A percentile compares a stretch with the other conserved stretches of the same genome.
These are phyloP conservation scores for Acacia melanoxylon DNA, from an alignment of 306 rosid species.

Conservation along the genomic window DNA sequence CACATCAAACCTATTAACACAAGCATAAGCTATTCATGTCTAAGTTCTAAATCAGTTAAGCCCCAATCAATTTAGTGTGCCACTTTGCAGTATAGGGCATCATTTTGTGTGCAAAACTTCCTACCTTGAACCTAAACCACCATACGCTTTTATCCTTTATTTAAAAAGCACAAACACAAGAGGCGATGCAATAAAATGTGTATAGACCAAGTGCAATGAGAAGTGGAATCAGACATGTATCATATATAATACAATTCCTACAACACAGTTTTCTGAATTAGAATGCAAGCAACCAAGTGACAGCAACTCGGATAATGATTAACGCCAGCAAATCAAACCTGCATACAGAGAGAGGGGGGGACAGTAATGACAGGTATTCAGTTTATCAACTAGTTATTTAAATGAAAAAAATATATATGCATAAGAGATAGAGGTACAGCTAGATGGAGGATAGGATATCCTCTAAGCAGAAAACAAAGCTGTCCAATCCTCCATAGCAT, in stretches of 20 bases:
- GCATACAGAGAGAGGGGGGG: neutral
- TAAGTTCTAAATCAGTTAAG: no score
- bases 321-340: no score
- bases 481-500: neutral
- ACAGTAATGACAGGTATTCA: neutral
- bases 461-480: neutral
- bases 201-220: neutral
- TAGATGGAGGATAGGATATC: neutral
- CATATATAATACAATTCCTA: neutral
- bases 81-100: constrained; percentile 8
- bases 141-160: neutral
- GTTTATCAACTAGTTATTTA: neutral
- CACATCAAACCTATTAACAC: no score
- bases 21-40: no score
- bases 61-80: constrained; percentile 13
- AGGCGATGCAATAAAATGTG: neutral
- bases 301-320: neutral
- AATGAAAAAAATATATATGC: neutral
- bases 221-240: neutral
- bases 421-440: neutral
- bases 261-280: neutral
- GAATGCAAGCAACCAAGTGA: neutral
- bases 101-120: constrained; percentile 14
- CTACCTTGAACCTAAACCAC: constrained; percentile 19
- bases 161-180: neutral